A percentile compares a stretch with the other conserved stretches of the same genome.
Conservation (phyloP, 345 rosid species). For the Angophora floribunda region DNA sequence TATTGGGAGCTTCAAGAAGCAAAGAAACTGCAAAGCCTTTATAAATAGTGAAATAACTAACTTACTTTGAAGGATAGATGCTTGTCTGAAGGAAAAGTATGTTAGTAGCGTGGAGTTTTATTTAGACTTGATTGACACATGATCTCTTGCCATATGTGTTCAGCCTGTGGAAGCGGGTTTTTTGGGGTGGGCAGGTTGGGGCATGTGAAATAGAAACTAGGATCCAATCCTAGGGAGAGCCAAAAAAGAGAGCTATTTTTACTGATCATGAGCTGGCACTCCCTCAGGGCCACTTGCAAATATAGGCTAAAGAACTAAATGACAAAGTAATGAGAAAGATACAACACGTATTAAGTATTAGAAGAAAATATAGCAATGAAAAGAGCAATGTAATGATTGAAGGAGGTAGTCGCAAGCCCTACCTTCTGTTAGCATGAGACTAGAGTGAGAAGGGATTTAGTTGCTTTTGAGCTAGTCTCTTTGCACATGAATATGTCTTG, state of each 20-base stretch:
- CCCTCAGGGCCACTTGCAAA: not conserved
- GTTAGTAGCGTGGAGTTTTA: not conserved
- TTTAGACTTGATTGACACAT: not conserved
- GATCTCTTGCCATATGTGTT: not conserved
- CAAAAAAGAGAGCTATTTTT: not conserved
- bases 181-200: not conserved
- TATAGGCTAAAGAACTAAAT: not conserved
- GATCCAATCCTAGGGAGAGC: not conserved
- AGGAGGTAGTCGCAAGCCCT: not conserved
- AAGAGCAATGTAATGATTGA: not conserved
- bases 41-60: not conserved
- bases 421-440: not conserved
- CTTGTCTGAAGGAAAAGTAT: not conserved
- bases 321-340: not conserved
- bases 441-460: not conserved
- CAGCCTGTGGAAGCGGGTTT: not conserved
- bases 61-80: not conserved
- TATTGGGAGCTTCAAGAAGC: not conserved
- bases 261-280: not conserved
- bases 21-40: not conserved
- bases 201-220: not conserved
- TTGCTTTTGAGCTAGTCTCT: not conserved
- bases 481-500: not conserved
- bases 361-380: not conserved
- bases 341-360: not conserved